A percentile compares a stretch with the other conserved stretches of the same genome.
Conservation (phyloP, 2,329 filamentous ascomycete genomes). For the Fusarium longipes region DNA sequence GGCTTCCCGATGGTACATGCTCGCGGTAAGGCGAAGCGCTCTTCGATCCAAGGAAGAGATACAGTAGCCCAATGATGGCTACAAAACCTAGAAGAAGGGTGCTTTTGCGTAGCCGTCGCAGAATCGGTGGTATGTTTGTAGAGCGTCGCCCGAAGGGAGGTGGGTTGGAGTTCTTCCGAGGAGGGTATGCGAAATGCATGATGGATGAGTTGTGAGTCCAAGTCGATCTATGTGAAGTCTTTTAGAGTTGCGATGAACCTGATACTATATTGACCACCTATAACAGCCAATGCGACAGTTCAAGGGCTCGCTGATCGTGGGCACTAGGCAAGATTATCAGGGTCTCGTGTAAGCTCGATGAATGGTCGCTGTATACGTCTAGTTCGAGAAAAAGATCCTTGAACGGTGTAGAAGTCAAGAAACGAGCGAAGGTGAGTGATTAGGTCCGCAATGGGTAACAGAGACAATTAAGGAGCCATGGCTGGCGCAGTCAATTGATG, state of each 20-base stretch:
- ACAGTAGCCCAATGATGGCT: conserved; percentile 68
- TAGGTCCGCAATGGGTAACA: conserved; percentile 7
- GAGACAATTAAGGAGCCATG: conserved; percentile 28
- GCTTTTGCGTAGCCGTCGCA: conserved; percentile 73
- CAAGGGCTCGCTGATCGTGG: conserved; percentile 11
- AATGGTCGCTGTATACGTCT: conserved; percentile 4
- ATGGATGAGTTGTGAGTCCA: conserved; percentile 39
- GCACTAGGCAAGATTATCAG: conserved; percentile 9
- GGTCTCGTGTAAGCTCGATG: conserved; percentile 27
- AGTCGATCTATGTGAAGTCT: background rate
- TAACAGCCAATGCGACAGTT: conserved; percentile 13
- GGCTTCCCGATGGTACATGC: conserved; percentile 63
- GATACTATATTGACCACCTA: background rate
- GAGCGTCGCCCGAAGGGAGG: conserved; percentile 75
- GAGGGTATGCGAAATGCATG: conserved; percentile 92
- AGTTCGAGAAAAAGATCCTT: background rate
- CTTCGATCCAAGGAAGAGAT: conserved; percentile 62
- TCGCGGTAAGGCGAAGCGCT: conserved; percentile 49
- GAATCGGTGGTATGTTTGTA: conserved; percentile 61
- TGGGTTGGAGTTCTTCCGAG: conserved; percentile 83
- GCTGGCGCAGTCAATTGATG: conserved; percentile 27
- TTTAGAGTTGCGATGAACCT: conserved; percentile 4
- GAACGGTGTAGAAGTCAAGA: background rate
- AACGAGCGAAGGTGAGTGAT: conserved; percentile 32
- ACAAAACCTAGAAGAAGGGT: conserved; percentile 66